Percentiles rank a stretch among this genome's conserved stretches.
Conservation (phyloP, 768 basidiomycete genomes). For the Postia placenta region DNA sequence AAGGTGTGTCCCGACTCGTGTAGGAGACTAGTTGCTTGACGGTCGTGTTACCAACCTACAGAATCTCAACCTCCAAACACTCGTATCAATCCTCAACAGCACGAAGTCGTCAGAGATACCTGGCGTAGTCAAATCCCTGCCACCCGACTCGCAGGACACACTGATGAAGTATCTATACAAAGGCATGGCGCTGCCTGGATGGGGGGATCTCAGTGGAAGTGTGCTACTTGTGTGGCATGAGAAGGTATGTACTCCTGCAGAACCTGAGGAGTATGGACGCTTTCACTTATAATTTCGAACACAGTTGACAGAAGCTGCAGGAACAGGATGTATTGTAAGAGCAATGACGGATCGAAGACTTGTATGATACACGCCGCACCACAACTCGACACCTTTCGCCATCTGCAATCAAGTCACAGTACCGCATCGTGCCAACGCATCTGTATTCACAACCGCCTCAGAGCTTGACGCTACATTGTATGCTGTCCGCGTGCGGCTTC, state of each 20-base stretch:
- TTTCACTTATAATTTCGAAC: background rate
- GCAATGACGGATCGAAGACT: slow-evolving; percentile 65
- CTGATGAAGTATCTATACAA: slow-evolving; percentile 99
- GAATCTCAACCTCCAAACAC: slow-evolving; percentile 72
- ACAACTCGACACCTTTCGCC: no score
- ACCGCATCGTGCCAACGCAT: no score
- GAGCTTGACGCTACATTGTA: background rate
- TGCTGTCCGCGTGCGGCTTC: background rate
- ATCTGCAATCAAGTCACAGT: no score
- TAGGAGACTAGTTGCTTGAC: background rate
- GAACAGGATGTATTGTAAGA: slow-evolving; percentile 91
- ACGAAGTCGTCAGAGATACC: slow-evolving; percentile 88
- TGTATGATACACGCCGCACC: slow-evolving; percentile 33
- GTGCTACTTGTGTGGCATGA: slow-evolving; percentile 90
- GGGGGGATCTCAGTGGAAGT: slow-evolving; percentile 59
- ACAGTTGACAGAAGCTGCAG: slow-evolving; percentile 89
- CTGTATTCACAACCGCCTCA: no score
- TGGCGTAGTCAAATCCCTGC: slow-evolving; percentile 62
- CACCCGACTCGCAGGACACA: slow-evolving; percentile 75
- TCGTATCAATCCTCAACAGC: slow-evolving; percentile 89
- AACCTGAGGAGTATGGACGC: background rate
- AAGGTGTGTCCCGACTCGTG: slow-evolving; percentile 51
- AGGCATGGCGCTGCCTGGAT: slow-evolving; percentile 71
- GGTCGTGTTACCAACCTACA: no score
- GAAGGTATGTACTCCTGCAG: slow-evolving; percentile 62